These are phyloP conservation scores for Entonaema liquescens DNA, from an alignment of 495 filamentous ascomycete genomes.

Conservation along the genomic window DNA sequence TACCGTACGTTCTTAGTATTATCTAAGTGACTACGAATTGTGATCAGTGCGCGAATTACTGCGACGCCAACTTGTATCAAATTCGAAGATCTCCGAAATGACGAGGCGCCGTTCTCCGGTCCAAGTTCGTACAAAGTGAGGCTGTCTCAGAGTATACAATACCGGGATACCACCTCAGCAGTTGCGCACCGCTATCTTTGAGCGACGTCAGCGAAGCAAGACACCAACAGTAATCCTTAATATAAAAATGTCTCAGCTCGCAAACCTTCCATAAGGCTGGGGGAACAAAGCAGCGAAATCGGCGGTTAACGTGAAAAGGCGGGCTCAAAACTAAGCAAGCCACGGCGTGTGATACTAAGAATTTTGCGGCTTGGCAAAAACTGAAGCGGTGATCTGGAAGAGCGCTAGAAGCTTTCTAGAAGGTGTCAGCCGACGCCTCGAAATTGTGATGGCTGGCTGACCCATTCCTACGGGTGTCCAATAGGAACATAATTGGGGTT, in stretches of 20 bases:
- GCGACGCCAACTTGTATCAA: neutral
- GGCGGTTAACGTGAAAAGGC: slow-evolving; percentile 9
- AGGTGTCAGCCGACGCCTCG: slow-evolving; percentile 46
- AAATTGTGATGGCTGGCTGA: slow-evolving; percentile 31
- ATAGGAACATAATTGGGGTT: slow-evolving; percentile 30
- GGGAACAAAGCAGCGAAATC: slow-evolving; percentile 25
- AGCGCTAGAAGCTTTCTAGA: slow-evolving; percentile 53
- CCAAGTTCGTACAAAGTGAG: neutral
- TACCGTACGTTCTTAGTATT: neutral
- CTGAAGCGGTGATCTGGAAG: slow-evolving; percentile 30
- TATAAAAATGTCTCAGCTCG: slow-evolving; percentile 24
- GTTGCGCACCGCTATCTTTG: slow-evolving; percentile 11
- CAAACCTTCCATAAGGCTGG: slow-evolving; percentile 27
- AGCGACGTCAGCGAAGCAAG: slow-evolving; percentile 18
- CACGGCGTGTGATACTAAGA: neutral
- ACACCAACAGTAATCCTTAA: neutral
- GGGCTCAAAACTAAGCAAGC: neutral
- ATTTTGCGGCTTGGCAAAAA: slow-evolving; percentile 22
- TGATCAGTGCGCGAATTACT: slow-evolving; percentile 35
- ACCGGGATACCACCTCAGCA: neutral
- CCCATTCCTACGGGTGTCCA: slow-evolving; percentile 30
- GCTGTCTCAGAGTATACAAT: slow-evolving; percentile 15
- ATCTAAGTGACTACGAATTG: neutral
- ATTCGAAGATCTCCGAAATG: slow-evolving; percentile 31
- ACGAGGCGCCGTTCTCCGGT: slow-evolving; percentile 18